Evolutionary conservation across 148 eudicot genomes (phyloP).

Genomic region (Fagopyrum esculentum): DNA sequence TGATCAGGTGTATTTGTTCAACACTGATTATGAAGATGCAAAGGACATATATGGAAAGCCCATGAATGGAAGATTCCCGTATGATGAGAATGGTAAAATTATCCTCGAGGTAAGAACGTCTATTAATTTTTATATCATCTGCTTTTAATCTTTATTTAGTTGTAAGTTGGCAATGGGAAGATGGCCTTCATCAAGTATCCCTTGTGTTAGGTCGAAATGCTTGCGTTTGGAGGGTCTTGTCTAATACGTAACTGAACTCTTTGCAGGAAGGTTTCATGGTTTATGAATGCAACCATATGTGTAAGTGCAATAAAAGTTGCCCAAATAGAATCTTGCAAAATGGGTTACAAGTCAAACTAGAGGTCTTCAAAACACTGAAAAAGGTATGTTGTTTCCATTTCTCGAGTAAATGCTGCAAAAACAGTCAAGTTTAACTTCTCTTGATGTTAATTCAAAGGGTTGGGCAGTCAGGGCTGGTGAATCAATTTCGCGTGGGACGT

Average conservation of each 20-base stretch:
- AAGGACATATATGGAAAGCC: conserved; percentile 72
- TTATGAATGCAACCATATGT: conserved; percentile 80
- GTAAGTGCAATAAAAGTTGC: conserved; percentile 65
- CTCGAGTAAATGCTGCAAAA: neutral
- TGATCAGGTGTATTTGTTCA: conserved; percentile 93
- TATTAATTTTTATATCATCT: neutral
- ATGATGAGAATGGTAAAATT: conserved; percentile 70
- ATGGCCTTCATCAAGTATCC: neutral
- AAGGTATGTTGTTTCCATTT: conserved; percentile 41
- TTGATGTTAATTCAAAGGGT: conserved; percentile 47
- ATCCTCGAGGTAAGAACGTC: conserved; percentile 57
- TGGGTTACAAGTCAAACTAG: conserved; percentile 64
- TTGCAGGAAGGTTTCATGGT: conserved; percentile 75
- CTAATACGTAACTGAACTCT: neutral
- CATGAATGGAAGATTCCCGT: conserved; percentile 81
- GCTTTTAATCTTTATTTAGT: neutral
- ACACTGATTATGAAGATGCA: conserved; percentile 80
- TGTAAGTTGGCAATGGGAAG: neutral
- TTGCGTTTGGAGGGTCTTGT: neutral
- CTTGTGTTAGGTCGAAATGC: neutral
- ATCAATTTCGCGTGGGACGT: conserved; percentile 60
- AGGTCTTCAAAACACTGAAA: conserved; percentile 72
- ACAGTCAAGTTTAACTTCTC: neutral
- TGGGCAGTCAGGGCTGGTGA: conserved; percentile 87
- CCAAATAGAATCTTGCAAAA: conserved; percentile 90